These are phyloP conservation scores for Yamadazyma atlantica DNA, from an alignment of 1,139 yeast species.

Conservation along the genomic window DNA sequence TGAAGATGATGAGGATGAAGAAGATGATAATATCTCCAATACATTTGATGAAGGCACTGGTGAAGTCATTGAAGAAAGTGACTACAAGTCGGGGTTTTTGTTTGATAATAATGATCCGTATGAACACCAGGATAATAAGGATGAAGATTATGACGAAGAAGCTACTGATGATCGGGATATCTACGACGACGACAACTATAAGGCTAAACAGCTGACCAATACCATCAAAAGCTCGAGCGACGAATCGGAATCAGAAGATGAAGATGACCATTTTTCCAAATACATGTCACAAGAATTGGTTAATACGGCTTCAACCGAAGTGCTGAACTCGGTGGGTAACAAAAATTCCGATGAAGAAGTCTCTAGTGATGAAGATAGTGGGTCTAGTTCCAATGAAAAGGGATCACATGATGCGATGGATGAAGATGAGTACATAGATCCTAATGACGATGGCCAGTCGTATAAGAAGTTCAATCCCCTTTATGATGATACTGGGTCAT, in stretches of 20 bases:
- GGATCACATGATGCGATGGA: conserved; percentile 19
- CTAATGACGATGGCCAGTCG: conserved; percentile 78
- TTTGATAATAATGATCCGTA: conserved; percentile 29
- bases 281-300: conserved; percentile 84
- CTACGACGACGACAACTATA: conserved; percentile 12
- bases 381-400: conserved; percentile 14
- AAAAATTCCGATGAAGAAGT: conserved; percentile 20
- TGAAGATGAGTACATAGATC: conserved; percentile 71
- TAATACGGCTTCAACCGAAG: conserved; percentile 57
- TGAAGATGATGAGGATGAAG: conserved; percentile 40
- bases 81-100: conserved; percentile 31
- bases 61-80: conserved; percentile 42
- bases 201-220: conserved; percentile 9
- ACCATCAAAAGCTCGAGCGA: conserved; percentile 17
- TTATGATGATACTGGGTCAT: conserved; percentile 46
- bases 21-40: conserved; percentile 33
- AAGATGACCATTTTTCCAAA: conserved; percentile 56
- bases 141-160: conserved; percentile 35
- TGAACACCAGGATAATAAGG: conserved; percentile 23
- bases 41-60: conserved; percentile 56
- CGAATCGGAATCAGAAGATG: conserved; percentile 30
- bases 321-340: conserved; percentile 49
- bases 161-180: conserved; percentile 31
- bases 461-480: conserved; percentile 66
- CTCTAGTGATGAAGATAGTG: conserved; percentile 49